Evolutionary conservation across 257 asterid genomes (phyloP).

Genomic region (Solanum medicagineum): DNA sequence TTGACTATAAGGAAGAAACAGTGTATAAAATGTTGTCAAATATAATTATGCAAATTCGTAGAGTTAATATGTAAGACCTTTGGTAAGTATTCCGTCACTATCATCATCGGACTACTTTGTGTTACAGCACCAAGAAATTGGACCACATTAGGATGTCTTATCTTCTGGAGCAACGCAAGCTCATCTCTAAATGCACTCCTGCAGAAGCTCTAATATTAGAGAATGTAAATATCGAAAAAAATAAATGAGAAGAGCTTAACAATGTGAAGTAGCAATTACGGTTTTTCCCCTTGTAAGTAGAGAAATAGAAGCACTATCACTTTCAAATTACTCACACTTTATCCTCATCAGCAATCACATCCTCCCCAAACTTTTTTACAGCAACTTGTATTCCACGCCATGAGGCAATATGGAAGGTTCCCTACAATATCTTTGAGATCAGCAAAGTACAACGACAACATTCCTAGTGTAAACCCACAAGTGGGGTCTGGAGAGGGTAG

Average conservation of each 20-base stretch:
- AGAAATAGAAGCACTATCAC: not conserved
- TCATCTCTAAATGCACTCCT: conserved; percentile 82
- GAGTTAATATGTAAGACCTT: conserved; percentile 35
- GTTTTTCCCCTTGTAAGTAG: not conserved
- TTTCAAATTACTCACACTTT: conserved; percentile 53
- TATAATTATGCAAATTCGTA: not conserved
- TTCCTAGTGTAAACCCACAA: not conserved
- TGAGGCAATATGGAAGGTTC: conserved; percentile 61
- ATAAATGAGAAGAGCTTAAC: not conserved
- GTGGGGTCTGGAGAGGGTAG: not conserved
- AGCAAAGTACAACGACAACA: not conserved
- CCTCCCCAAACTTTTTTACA: conserved; percentile 74
- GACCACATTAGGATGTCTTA: conserved; percentile 92
- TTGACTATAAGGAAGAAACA: not conserved
- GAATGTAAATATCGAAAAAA: not conserved
- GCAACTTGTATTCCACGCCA: conserved; percentile 96
- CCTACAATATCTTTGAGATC: conserved; percentile 21
- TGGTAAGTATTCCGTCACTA: conserved; percentile 89
- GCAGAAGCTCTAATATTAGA: conserved; percentile 3
- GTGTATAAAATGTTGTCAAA: not conserved
- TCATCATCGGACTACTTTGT: conserved; percentile 97
- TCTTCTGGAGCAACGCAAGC: conserved; percentile 83
- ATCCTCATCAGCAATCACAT: conserved; percentile 56
- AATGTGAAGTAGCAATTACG: not conserved
- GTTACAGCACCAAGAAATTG: conserved; percentile 98